Evolutionary conservation across 768 basidiomycete species (phyloP).

Genomic region (Royoungia palumana): DNA sequence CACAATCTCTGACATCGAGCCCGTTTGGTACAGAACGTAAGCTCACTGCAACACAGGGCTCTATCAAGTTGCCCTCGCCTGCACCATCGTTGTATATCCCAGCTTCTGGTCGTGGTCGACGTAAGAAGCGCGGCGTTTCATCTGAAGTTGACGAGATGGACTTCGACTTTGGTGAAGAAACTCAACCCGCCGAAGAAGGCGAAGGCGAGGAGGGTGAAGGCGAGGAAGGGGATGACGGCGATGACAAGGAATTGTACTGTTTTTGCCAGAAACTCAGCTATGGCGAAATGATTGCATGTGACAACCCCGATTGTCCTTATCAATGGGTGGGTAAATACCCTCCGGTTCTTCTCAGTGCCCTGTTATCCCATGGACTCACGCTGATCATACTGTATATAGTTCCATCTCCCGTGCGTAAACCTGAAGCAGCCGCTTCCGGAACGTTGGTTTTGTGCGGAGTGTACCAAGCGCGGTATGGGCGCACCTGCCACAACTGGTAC

Average conservation of each 20-base stretch:
- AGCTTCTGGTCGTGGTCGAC: constrained; percentile 29
- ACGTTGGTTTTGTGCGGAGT: constrained; percentile 58
- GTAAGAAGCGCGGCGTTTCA: constrained; percentile 35
- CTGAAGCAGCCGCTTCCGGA: constrained; percentile 56
- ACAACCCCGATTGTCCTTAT: constrained; percentile 51
- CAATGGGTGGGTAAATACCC: constrained; percentile 54
- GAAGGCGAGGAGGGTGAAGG: constrained; percentile 37
- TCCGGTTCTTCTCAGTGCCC: background rate
- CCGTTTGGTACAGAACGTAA: constrained; percentile 26
- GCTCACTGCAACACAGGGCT: constrained; percentile 26
- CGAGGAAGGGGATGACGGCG: constrained; percentile 48
- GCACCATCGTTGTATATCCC: constrained; percentile 30
- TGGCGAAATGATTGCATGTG: constrained; percentile 68
- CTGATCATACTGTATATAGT: constrained; percentile 36
- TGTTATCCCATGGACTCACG: background rate
- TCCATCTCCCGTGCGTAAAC: constrained; percentile 60
- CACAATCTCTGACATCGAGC: background rate
- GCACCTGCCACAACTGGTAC: constrained; percentile 25
- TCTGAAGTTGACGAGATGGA: constrained; percentile 35
- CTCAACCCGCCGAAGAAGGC: constrained; percentile 27
- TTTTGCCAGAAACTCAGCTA: constrained; percentile 61
- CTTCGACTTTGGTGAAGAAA: constrained; percentile 33
- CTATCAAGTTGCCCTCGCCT: constrained; percentile 35
- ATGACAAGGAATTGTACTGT: constrained; percentile 60
- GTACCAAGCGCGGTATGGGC: constrained; percentile 38